Conservation (phyloP, 768 basidiomycete species). For the Cantharellus anzutake region DNA sequence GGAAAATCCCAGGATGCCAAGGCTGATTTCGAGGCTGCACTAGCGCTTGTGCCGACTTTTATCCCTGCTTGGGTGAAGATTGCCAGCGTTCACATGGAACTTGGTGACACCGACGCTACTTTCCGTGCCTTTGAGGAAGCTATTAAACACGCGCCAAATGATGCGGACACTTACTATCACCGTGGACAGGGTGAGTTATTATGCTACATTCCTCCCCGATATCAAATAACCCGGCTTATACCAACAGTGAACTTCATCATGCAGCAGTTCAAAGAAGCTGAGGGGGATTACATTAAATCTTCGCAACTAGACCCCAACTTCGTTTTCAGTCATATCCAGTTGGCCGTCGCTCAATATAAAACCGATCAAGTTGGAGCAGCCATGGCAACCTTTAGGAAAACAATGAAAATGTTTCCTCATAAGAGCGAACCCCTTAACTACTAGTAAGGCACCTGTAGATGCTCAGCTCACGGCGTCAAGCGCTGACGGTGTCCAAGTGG, state of each 20-base stretch:
- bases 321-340: constrained; percentile 93
- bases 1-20: constrained; percentile 71
- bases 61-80: constrained; percentile 93
- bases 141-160: constrained; percentile 56
- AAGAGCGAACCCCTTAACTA: constrained; percentile 86
- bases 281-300: constrained; percentile 80
- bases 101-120: constrained; percentile 58
- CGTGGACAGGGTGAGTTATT: constrained; percentile 67
- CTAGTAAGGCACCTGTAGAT: constrained; percentile 38
- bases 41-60: constrained; percentile 43
- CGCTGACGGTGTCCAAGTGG: constrained; percentile 33
- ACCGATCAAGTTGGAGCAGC: constrained; percentile 51
- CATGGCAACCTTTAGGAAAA: constrained; percentile 80
- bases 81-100: constrained; percentile 94
- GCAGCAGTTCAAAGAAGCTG: constrained; percentile 69
- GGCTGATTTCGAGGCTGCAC: constrained; percentile 58
- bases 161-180: constrained; percentile 97
- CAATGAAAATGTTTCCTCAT: constrained; percentile 68
- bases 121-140: constrained; percentile 88
- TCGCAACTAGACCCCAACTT: constrained; percentile 72
- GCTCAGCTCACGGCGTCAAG: neutral
- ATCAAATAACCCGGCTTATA: neutral
- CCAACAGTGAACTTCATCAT: constrained; percentile 78
- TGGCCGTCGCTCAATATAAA: constrained; percentile 96
- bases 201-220: neutral